Evolutionary conservation across 2,329 filamentous ascomycete species (phyloP).

Genomic region (Pseudogymnoascus sp.): DNA sequence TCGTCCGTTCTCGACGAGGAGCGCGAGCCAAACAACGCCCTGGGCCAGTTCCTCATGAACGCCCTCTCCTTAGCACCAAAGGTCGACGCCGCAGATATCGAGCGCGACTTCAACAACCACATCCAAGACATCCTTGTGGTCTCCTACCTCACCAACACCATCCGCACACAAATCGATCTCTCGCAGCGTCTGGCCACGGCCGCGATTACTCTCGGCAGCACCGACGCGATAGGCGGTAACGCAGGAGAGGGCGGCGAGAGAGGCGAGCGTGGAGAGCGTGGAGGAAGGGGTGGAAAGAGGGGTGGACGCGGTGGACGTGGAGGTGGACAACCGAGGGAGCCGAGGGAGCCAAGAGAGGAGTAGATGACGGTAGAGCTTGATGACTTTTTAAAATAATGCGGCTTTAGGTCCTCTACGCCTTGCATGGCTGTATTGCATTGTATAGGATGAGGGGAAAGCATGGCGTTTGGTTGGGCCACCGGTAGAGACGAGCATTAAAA

Average conservation of each 20-base stretch:
- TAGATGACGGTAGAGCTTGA: constrained; percentile 15
- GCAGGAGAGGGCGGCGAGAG: constrained; percentile 32
- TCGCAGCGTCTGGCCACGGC: constrained; percentile 90
- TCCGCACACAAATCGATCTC: constrained; percentile 97
- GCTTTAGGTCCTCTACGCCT: constrained; percentile 24
- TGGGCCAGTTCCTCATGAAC: constrained; percentile 94
- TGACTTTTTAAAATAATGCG: constrained; percentile 16
- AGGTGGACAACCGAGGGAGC: constrained; percentile 40
- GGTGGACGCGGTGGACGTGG: constrained; percentile 43
- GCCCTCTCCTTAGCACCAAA: constrained; percentile 89
- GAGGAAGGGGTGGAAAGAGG: constrained; percentile 30
- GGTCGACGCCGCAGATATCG: constrained; percentile 82
- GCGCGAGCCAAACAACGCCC: constrained; percentile 76
- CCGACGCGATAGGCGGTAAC: constrained; percentile 34
- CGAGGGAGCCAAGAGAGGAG: constrained; percentile 45
- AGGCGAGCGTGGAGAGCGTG: constrained; percentile 38
- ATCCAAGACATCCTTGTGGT: constrained; percentile 98
- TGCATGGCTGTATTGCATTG: constrained; percentile 26
- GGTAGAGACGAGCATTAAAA: constrained; percentile 10
- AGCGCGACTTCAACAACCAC: constrained; percentile 99
- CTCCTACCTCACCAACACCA: constrained; percentile 96
- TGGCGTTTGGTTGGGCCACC: constrained; percentile 25
- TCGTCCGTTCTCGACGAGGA: constrained; percentile 92
- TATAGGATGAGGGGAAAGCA: constrained; percentile 30
- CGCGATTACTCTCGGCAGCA: constrained; percentile 52